These are phyloP conservation scores for Pelargonium citronellum DNA, from an alignment of 441 rosid genomes.

Conservation along the genomic window DNA sequence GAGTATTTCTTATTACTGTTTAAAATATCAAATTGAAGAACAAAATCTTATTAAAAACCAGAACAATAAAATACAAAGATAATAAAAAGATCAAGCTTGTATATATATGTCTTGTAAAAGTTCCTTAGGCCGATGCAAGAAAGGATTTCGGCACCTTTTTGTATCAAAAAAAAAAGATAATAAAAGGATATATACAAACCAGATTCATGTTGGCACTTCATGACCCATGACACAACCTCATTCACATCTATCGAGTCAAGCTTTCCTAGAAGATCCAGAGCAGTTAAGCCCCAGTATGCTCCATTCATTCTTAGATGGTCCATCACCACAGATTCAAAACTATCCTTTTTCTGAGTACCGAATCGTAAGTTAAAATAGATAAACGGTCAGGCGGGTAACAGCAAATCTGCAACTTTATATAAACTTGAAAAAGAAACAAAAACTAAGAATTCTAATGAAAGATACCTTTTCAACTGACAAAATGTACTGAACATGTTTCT, in stretches of 20 bases:
- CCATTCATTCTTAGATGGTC: slow-evolving; percentile 84
- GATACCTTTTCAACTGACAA: slow-evolving; percentile 65
- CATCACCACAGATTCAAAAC: slow-evolving; percentile 74
- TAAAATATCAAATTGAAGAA: background rate
- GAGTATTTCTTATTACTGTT: background rate
- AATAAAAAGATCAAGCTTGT: too few species aligned
- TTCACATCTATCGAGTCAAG: slow-evolving; percentile 47
- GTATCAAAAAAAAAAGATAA: too few species aligned
- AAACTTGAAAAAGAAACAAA: background rate
- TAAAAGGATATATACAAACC: slow-evolving; percentile 40
- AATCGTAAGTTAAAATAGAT: background rate
- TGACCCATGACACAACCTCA: slow-evolving; percentile 68
- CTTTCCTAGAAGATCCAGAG: slow-evolving; percentile 72
- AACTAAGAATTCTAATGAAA: background rate
- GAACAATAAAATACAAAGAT: background rate
- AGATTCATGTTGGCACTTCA: slow-evolving; percentile 73
- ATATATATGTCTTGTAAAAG: too few species aligned
- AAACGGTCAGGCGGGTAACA: too few species aligned
- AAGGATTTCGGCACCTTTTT: too few species aligned
- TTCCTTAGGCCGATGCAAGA: too few species aligned
- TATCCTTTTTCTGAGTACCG: slow-evolving; percentile 52
- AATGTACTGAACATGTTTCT: slow-evolving; percentile 60
- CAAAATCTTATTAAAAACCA: too few species aligned
- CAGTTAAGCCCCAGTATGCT: slow-evolving; percentile 80
- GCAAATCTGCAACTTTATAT: too few species aligned